Conservation (phyloP, 768 basidiomycete species). For the Kwoniella dendrophila region DNA sequence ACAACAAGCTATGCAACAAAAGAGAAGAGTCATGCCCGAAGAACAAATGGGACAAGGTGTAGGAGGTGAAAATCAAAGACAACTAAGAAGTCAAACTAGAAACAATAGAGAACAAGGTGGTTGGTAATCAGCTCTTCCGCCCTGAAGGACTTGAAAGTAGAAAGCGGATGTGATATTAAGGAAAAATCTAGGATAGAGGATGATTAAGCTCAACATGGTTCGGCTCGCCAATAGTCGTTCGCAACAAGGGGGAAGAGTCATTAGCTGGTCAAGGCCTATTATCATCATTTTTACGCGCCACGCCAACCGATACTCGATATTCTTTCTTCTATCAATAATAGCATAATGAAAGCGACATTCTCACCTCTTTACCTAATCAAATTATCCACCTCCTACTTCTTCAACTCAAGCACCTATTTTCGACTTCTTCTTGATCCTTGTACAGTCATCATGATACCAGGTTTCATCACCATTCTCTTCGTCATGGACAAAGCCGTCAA, state of each 20-base stretch:
- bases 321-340: background rate
- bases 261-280: background rate
- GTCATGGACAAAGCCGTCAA: background rate
- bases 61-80: slow-evolving; percentile 40
- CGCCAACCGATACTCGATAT: background rate
- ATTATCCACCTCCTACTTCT: background rate
- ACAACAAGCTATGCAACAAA: slow-evolving; percentile 19
- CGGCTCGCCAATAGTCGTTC: slow-evolving; percentile 19
- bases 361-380: background rate
- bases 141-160: background rate
- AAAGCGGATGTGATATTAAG: background rate
- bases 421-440: slow-evolving; percentile 1
- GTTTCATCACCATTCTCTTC: slow-evolving; percentile 4
- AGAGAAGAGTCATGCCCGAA: slow-evolving; percentile 27
- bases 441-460: slow-evolving; percentile 1
- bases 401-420: too few relatives aligned
- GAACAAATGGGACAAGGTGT: slow-evolving; percentile 23
- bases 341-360: background rate
- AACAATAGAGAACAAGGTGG: slow-evolving; percentile 34
- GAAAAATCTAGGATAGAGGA: background rate
- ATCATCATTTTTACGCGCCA: background rate
- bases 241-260: background rate
- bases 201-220: slow-evolving; percentile 17
- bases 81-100: slow-evolving; percentile 48
- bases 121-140: slow-evolving; percentile 23